phyloP scores from a whole-genome alignment of 2,329 filamentous ascomycete genomes.

The Hymenoscyphus albidus region DNA sequence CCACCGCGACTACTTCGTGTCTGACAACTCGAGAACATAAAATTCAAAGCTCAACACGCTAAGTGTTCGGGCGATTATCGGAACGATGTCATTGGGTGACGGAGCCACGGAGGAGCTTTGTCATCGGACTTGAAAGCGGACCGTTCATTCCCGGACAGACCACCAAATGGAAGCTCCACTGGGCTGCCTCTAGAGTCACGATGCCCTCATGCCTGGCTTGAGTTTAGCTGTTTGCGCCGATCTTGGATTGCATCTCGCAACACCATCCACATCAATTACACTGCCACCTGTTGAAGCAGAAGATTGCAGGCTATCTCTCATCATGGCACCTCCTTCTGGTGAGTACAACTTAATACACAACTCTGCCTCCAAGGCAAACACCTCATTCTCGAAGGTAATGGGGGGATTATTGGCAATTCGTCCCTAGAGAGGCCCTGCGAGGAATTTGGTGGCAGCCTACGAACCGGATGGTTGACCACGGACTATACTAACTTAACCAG shows the following conservation, averaged over 20 bases:
- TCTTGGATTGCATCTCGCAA: not conserved
- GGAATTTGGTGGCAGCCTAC: not conserved
- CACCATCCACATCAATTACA: not conserved
- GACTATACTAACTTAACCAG: conserved; percentile 3
- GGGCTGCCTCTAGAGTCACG: not conserved
- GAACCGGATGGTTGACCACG: not conserved
- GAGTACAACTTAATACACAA: conserved; percentile 8
- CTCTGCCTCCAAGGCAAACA: not conserved
- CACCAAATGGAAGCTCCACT: too few species aligned
- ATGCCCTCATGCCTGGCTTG: not conserved
- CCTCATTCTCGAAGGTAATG: not conserved
- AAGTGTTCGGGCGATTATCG: not conserved
- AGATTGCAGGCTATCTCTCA: not conserved
- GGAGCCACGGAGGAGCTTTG: too few species aligned
- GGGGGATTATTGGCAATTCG: not conserved
- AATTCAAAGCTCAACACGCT: conserved; percentile 17
- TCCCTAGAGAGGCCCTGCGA: not conserved
- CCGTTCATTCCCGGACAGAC: too few species aligned
- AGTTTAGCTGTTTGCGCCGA: not conserved
- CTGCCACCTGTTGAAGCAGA: not conserved
- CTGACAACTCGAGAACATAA: conserved; percentile 11
- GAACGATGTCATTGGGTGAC: not conserved
- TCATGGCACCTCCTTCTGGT: conserved; percentile 30
- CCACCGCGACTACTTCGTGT: conserved; percentile 13
- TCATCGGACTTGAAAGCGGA: too few species aligned